Percentiles rank a stretch among this genome's conserved stretches.
phyloP scores from a whole-genome alignment of 169 alveolate species.

The Cryptosporidium baileyi region DNA sequence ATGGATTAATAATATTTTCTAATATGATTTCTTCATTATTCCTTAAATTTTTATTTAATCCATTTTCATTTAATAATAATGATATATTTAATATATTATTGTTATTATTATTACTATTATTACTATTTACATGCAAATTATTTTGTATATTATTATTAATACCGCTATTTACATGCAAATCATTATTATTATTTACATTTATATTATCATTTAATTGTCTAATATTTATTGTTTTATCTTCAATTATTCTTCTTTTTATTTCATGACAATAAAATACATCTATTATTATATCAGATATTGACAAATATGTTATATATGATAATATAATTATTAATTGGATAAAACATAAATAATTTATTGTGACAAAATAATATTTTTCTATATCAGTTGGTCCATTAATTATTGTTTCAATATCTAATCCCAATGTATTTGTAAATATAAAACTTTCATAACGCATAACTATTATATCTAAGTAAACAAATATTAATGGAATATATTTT shows the following conservation, averaged over 20 bases:
- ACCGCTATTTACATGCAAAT: neutral
- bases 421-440: constrained; percentile 7
- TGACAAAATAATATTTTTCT: neutral
- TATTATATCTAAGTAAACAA: constrained; percentile 31
- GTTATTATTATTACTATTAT: no score
- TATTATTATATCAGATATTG: constrained; percentile 19
- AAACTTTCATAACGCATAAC: constrained; percentile 32
- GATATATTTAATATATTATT: constrained; percentile 1
- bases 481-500: constrained; percentile 11
- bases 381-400: constrained; percentile 15
- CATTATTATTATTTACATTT: neutral
- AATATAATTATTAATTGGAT: neutral
- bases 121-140: neutral
- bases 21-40: neutral
- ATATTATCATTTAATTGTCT: neutral
- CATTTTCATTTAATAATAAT: neutral
- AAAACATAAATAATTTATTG: neutral
- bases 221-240: no score
- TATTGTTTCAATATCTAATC: neutral
- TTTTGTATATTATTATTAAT: neutral
- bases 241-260: constrained; percentile 3
- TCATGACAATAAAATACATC: constrained; percentile 65
- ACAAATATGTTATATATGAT: constrained; percentile 6
- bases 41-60: neutral
- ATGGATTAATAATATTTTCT: neutral